Evolutionary conservation across 106 monocot species (phyloP).

Genomic region (Dendrobium nobile): DNA sequence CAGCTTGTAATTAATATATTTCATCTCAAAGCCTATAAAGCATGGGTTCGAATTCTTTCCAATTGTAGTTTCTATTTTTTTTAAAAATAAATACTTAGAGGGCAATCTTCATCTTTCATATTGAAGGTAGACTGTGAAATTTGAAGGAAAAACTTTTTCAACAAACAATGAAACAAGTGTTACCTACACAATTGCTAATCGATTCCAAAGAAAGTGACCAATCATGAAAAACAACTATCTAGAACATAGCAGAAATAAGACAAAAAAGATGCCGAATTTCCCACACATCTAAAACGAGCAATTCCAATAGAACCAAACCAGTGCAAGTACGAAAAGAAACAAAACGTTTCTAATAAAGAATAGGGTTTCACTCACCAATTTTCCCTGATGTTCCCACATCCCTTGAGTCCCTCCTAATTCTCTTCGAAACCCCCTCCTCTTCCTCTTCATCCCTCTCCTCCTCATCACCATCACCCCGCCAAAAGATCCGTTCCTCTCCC

Average conservation of each 20-base stretch:
- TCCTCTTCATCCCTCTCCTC: slow-evolving; percentile 6
- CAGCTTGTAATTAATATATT: neutral
- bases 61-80: neutral
- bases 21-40: neutral
- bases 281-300: neutral
- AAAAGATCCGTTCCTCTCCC: neutral
- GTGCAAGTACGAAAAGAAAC: neutral
- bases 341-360: too few relatives aligned
- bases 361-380: neutral
- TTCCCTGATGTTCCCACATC: neutral
- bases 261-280: too few relatives aligned
- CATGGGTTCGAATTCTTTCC: neutral
- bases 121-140: neutral
- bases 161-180: too few relatives aligned
- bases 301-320: neutral
- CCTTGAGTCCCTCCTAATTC: neutral
- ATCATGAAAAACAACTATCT: too few relatives aligned
- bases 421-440: neutral
- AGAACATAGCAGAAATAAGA: too few relatives aligned
- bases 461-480: slow-evolving; percentile 6
- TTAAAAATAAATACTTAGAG: neutral
- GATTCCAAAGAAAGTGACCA: too few relatives aligned
- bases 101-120: neutral
- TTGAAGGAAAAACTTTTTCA: neutral
- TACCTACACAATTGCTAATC: too few relatives aligned